Evolutionary conservation across 2,329 filamentous ascomycete genomes (phyloP), one percentile per base, ranked within the genome.

Genomic region (Aspergillus alliaceus): DNA sequence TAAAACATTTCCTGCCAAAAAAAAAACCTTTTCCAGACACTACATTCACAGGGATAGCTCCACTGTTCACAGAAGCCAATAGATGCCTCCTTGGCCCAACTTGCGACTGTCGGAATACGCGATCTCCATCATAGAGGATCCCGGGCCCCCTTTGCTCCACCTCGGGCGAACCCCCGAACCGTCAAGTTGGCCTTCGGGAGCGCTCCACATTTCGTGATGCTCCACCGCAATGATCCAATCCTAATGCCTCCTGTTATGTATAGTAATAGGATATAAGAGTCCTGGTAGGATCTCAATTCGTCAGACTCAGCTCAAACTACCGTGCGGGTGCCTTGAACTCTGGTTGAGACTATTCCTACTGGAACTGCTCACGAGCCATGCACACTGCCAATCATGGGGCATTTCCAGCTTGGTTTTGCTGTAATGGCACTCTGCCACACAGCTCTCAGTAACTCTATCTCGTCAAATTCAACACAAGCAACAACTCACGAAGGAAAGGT

Each of bases 401-500:
- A 39, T 6, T 8, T 39, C 12, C 35, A 22, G 6, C 12, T 39
- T n/a, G 6, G n/a, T 12, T 7, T 39, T 22, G 5, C 35, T 6
- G 35, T 8, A 39, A 39, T 20, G 35, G 6, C 35, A 20, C 12
- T 22, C 0, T 39, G 18, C 35, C 9, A 20, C 8, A 20, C 18
- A 22, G 35, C 3, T n/a, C 18, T 39, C 18, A 8, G n/a, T 1
- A n/a, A 6, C 18, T 22, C 35, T 39, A 6, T 2, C 4, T 15
- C 18, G 2, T 22, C 35, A 39, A 2, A 22, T 3, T 1, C 1
- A 4, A 18, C 18, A 2, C 12, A 2, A 8, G 4, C 0, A 12
- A 8, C 2, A 22, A 1, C 12, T 5, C 35, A 39, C n/a, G 35
- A 39, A 2, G 35, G 20, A 15, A 39, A 39, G 9, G 35, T 39